Base-by-base conservation (phyloP, 2,329 filamentous ascomycete genomes). In the Penicillium digitatum region DNA sequence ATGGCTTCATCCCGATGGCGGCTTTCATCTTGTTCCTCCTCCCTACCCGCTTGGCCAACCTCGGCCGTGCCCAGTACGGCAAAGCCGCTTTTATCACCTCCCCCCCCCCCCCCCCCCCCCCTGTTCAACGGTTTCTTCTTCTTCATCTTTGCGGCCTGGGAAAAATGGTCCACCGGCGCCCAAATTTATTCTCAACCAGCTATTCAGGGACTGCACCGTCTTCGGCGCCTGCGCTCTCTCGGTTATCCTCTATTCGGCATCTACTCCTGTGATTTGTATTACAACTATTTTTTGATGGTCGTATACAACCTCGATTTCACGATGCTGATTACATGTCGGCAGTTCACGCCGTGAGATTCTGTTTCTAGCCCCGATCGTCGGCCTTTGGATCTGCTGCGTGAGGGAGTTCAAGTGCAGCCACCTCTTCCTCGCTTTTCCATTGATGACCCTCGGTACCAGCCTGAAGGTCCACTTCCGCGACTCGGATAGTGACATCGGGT, bases 1-100 rank as follows among this genome's bases (percentile, higher is more conserved):
- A 86, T 11, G 74, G 85, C 24, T 54, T 87, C 27, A 72, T 87
- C 2, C 73, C 87, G 40, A 78, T 79, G 31, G 76, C 73, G 0
- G 85, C 83, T 1, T 81, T 86, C 65, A 77, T 81, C 1, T 71
- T 87, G 4, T 81, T 88, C 67, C 76, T 88, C 5, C 76, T 88
- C n/a, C 82, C 85, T 0, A 85, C 88, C 69, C 82, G 74, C 39
- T 75, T 88, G 9, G 68, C 73, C 54, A 54, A 59, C 22, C 67
- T 65, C 22, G 69, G 74, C 7, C 46, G 53, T 18, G 46, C 58
- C n/a, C 42, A 57, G 8, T 62, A 63, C 18, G 14, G 22, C 8
- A 24, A 54, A 18, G 72, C 77, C 7, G 61, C 76, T 16, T 78
- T 83, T 57, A 78, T 83, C 53, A 71, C 69, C n/a, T n/a, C n/a